A percentile compares a stretch with the other conserved stretches of the same genome.
Conservation (phyloP, 345 rosid species). For the Salix purpurea region DNA sequence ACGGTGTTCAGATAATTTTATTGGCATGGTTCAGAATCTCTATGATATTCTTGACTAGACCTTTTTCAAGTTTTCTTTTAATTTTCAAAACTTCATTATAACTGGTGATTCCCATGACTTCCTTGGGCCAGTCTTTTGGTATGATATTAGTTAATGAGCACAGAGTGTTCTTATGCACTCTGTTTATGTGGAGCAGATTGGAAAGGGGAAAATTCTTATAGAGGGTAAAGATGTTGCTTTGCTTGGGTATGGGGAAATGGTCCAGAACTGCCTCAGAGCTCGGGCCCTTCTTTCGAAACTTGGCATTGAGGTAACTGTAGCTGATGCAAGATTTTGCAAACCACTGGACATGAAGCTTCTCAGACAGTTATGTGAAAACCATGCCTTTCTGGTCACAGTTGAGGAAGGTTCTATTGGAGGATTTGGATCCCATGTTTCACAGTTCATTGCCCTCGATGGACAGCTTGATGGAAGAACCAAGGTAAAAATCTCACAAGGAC, state of each 20-base stretch:
- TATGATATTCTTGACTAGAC: background rate
- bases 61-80: background rate
- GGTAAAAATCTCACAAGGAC: slow-evolving; percentile 31
- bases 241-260: slow-evolving; percentile 91
- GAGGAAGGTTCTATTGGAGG: slow-evolving; percentile 96
- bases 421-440: slow-evolving; percentile 85
- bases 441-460: slow-evolving; percentile 88
- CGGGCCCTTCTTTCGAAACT: slow-evolving; percentile 69
- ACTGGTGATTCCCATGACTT: background rate
- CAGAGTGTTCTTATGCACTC: background rate
- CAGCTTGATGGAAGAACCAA: slow-evolving; percentile 71
- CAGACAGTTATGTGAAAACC: slow-evolving; percentile 64
- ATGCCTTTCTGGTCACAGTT: slow-evolving; percentile 63
- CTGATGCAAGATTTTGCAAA: slow-evolving; percentile 95
- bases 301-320: slow-evolving; percentile 80
- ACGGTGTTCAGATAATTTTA: background rate
- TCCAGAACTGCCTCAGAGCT: slow-evolving; percentile 88
- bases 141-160: background rate
- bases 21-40: background rate
- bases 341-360: slow-evolving; percentile 78
- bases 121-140: background rate
- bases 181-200: slow-evolving; percentile 55
- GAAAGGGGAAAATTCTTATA: slow-evolving; percentile 65
- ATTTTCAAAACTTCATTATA: background rate
- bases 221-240: slow-evolving; percentile 85